Conservation (phyloP, 169 alveolate species). For the Plasmodium fragile region DNA sequence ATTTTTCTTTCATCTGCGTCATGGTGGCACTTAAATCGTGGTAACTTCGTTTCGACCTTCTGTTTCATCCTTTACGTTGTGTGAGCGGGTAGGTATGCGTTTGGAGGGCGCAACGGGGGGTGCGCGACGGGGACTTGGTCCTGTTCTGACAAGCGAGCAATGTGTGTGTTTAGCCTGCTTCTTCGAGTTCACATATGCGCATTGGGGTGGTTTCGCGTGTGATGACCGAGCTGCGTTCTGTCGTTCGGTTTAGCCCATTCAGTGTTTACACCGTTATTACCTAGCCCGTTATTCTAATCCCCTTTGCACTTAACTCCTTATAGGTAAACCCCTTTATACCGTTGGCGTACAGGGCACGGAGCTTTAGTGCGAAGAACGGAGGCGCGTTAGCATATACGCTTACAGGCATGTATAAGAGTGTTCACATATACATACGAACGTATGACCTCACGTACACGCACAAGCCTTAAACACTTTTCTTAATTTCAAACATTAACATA, state of each 20-base stretch:
- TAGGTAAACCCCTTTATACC: neutral
- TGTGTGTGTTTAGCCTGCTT: neutral
- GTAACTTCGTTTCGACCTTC: constrained; percentile 1
- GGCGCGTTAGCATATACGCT: neutral
- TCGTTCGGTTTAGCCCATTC: neutral
- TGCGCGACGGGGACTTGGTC: neutral
- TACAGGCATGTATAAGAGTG: neutral
- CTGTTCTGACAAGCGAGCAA: neutral
- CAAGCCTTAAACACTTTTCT: neutral
- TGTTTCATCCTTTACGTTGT: constrained; percentile 54
- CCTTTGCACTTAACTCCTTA: neutral
- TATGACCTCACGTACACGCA: neutral
- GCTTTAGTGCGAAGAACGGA: neutral
- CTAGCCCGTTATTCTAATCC: neutral
- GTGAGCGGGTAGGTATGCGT: neutral
- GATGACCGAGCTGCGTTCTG: neutral
- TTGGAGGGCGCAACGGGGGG: neutral
- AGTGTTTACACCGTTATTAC: neutral
- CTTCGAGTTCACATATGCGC: neutral
- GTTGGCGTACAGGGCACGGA: neutral
- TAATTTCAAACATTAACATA: neutral
- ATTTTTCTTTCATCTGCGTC: constrained; percentile 30
- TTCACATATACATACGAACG: neutral
- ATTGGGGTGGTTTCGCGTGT: neutral
- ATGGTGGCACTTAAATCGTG: constrained; percentile 1